These are phyloP conservation scores for Lablab purpureus DNA, from an alignment of 306 rosid species.

Conservation along the genomic window DNA sequence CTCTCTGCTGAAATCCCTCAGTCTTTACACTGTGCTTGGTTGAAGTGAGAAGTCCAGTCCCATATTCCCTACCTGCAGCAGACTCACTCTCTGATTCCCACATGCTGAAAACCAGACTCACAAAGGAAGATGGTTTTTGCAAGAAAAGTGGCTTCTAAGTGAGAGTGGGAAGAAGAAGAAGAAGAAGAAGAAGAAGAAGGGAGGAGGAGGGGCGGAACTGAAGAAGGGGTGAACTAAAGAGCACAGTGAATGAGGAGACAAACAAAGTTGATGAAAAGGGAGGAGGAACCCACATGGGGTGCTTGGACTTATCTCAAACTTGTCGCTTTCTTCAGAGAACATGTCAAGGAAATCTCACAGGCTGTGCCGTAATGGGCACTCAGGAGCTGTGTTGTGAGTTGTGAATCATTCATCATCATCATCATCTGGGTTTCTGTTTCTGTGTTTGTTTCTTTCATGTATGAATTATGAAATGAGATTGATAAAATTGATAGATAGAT, in stretches of 20 bases:
- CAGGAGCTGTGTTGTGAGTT: conserved; percentile 36
- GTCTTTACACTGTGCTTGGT: conserved; percentile 75
- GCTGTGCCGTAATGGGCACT: conserved; percentile 69
- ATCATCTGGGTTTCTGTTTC: conserved; percentile 49
- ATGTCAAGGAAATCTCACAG: conserved; percentile 60
- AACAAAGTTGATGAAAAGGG: conserved; percentile 33
- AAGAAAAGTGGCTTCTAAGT: conserved; percentile 45
- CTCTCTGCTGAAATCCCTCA: conserved; percentile 82
- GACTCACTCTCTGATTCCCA: conserved; percentile 96
- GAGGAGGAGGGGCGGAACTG: neutral
- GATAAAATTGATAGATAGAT: neutral
- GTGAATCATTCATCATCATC: conserved; percentile 25
- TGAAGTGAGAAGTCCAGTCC: conserved; percentile 69
- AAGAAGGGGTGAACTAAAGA: neutral
- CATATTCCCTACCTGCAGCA: conserved; percentile 68
- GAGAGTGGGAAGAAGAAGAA: conserved; percentile 33
- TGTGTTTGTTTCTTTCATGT: conserved; percentile 33
- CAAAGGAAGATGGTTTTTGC: conserved; percentile 19
- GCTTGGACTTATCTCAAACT: conserved; percentile 65
- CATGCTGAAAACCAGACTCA: conserved; percentile 60
- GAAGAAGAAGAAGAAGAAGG: neutral
- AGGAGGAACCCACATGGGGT: conserved; percentile 71
- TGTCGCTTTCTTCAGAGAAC: conserved; percentile 60
- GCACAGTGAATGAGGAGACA: conserved; percentile 34
- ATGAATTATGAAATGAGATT: neutral